Base-by-base conservation (phyloP, 2,329 filamentous ascomycete species). In the Alternaria viburni region DNA sequence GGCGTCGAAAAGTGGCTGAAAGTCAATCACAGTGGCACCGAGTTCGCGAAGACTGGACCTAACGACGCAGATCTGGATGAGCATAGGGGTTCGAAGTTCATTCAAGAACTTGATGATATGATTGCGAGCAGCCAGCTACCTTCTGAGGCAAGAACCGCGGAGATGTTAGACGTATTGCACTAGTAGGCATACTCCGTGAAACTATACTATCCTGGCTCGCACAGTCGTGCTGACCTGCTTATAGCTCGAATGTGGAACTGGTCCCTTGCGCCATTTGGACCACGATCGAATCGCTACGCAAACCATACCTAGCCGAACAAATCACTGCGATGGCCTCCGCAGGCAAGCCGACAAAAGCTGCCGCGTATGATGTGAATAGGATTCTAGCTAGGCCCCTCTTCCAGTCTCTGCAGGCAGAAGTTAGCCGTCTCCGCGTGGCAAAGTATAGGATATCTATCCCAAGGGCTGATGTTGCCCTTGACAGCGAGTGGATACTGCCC, bases 391-490 rank as follows among this genome's bases (percentile, higher is more conserved):
- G 65, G 8, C 73, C 74, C 4, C 57, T 77, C 11, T 17, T 77
- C 2, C 64, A 72, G 30, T 78, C 76, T 2, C 21, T 77, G 15
- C 65, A 69, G 9, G 65, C 66, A 13, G 76, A 79, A 52, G 63
- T 73, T 8, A 55, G 56, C 10, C 72, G 76, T 5, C 49, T 78
- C 5, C 70, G 73, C 2, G 61, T 64, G 17, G 66, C 70, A 28
- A 63, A 57, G 3, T 59, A 64, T 25, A 58, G 57, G 9, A 50
- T 66, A 0, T 70, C 64, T 19, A 70, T 54, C 25, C 23, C 65
- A 21, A 54, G 26, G 4, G 28, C 57, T 25, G 58, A 67, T n/a
- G 65, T 71, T 32, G 54, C 67, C 17, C 45, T 79, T 6, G 73
- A 71, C 43, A 67, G 68, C 6, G 61, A 64, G 3, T 77, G 71